Evolutionary conservation across 768 basidiomycete species (phyloP).

Genomic region (Pseudohyphozyma bogoriensis): DNA sequence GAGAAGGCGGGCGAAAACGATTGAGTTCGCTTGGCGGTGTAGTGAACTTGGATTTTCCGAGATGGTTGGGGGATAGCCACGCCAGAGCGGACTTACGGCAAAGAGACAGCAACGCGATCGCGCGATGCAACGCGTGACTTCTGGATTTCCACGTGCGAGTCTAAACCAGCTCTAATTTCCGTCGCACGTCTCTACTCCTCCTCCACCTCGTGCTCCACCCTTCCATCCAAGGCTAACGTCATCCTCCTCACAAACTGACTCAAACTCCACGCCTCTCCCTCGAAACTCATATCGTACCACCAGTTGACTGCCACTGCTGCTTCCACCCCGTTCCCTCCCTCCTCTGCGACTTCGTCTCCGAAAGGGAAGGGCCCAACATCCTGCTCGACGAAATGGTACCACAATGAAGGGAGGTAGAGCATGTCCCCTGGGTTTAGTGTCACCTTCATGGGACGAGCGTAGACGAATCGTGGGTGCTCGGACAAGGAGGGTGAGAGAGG

Average conservation of each 20-base stretch:
- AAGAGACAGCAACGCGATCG: too few species aligned
- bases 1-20: too few species aligned
- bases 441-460: conserved; percentile 57
- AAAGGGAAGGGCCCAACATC: conserved; percentile 37
- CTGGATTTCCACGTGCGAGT: too few species aligned
- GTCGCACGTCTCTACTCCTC: background rate
- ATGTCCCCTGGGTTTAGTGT: conserved; percentile 63
- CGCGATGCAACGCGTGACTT: too few species aligned
- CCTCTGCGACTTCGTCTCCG: too few species aligned
- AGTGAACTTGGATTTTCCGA: too few species aligned
- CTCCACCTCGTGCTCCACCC: conserved; percentile 4
- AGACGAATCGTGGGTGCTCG: conserved; percentile 31
- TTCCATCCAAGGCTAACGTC: conserved; percentile 15
- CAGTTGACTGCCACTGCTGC: conserved; percentile 55
- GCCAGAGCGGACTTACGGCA: too few species aligned
- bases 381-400: conserved; percentile 51
- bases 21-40: too few species aligned
- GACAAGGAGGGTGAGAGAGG: conserved; percentile 43
- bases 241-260: conserved; percentile 6
- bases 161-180: too few species aligned
- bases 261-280: conserved; percentile 8
- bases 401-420: conserved; percentile 79
- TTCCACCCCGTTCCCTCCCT: background rate
- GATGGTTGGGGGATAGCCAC: too few species aligned
- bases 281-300: conserved; percentile 70